Evolutionary conservation across 2,329 filamentous ascomycete species (phyloP).

Genomic region (Fusarium continuum): DNA sequence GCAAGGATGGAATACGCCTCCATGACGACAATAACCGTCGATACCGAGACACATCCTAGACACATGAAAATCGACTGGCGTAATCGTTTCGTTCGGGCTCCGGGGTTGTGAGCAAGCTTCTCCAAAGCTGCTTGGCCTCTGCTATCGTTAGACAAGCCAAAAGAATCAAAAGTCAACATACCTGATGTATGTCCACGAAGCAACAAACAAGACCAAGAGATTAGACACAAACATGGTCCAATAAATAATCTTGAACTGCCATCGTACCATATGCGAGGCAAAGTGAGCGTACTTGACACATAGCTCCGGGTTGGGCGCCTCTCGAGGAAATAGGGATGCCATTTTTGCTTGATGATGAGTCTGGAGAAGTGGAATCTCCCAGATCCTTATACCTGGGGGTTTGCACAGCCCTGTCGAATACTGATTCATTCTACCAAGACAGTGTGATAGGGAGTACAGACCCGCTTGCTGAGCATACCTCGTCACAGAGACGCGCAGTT

Average conservation of each 20-base stretch:
- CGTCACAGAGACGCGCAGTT: slow-evolving; percentile 40
- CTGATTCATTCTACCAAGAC: slow-evolving; percentile 3
- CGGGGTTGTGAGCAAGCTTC: slow-evolving; percentile 45
- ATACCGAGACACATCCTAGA: slow-evolving; percentile 55
- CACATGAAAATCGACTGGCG: slow-evolving; percentile 56
- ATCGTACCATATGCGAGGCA: slow-evolving; percentile 52
- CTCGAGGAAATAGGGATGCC: slow-evolving; percentile 32
- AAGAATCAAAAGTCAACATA: slow-evolving; percentile 38
- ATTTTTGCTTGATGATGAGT: slow-evolving; percentile 23
- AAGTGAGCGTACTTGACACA: slow-evolving; percentile 56
- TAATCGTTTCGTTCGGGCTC: slow-evolving; percentile 49
- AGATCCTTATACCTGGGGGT: slow-evolving; percentile 29
- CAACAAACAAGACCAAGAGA: slow-evolving; percentile 55
- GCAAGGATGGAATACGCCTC: slow-evolving; percentile 64
- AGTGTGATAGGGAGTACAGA: slow-evolving; percentile 30
- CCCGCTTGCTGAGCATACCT: slow-evolving; percentile 28
- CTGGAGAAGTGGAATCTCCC: background rate
- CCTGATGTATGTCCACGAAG: slow-evolving; percentile 54
- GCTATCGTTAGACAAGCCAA: background rate
- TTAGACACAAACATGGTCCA: slow-evolving; percentile 58
- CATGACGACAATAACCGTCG: slow-evolving; percentile 59
- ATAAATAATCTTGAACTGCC: slow-evolving; percentile 58
- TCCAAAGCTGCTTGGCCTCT: slow-evolving; percentile 52
- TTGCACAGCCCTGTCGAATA: slow-evolving; percentile 1
- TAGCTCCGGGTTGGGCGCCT: slow-evolving; percentile 39